Evolutionary conservation across 768 basidiomycete genomes (phyloP), one percentile per base, ranked within the genome.

Genomic region (Boletus rufocinnamomeus): DNA sequence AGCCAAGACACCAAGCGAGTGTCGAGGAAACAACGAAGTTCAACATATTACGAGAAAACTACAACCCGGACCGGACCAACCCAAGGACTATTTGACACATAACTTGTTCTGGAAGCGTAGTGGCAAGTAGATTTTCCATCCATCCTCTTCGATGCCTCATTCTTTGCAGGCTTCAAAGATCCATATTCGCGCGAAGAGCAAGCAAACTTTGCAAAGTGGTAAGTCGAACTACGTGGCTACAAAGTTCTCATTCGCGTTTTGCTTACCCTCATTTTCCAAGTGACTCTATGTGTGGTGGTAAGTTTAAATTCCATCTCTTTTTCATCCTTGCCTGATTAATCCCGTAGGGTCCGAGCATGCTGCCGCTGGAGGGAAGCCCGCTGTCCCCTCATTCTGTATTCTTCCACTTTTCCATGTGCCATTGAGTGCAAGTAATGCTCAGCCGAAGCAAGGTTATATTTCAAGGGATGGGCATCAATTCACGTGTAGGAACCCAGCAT

Each of bases 121-220:
- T 63, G 85, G 84, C 79, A 59, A 48, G 77, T 68, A 0, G 50
- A 19, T 6, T 23, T 23, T 19, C 23, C 1, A 16, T 6, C 4
- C 1, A 2, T 2, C 17, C 1, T 0, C 14, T 7, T 59, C 21
- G 19, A 38, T 28, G 13, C 1, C 46, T 54, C 13, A 62, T 48
- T 17, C 7, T 52, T 16, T 50, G 14, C 49, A 85, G 84, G 83
- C 6, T 86, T 85, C 74, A 84, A 80, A 72, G 84, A 86, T 66
- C 85, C 84, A 0, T 86, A 86, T 61, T 77, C 83, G 6, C 76
- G 76, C 8, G 82, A 84, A 41, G 83, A 86, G 50, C 80, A 81
- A 63, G 50, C 74, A 0, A 76, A 77, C 51, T 86, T 85, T 63
- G 67, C 75, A 1, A 79, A 80, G 63, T 86, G 84, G 82, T 82